Conservation (phyloP, 1,284 basidiomycete genomes). For the Papiliotrema nemorosa region DNA sequence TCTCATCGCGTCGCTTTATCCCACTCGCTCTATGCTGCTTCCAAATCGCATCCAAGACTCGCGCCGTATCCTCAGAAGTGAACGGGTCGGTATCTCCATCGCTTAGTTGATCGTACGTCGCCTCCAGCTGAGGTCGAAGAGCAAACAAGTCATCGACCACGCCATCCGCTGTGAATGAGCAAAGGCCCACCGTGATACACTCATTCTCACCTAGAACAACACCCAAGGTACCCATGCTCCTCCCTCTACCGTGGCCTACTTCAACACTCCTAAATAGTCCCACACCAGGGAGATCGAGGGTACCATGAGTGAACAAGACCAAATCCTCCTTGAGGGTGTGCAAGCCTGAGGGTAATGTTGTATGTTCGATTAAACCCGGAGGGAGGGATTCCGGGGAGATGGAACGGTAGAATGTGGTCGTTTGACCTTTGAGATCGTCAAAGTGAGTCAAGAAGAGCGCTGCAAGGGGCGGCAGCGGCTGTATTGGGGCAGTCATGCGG, state of each 20-base stretch:
- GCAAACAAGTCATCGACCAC: slow-evolving; percentile 18
- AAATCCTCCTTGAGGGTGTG: slow-evolving; percentile 33
- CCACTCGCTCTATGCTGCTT: neutral
- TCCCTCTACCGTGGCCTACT: slow-evolving; percentile 25
- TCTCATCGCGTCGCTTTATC: neutral
- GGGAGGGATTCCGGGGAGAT: slow-evolving; percentile 15
- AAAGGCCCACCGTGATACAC: neutral
- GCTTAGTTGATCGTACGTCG: slow-evolving; percentile 32
- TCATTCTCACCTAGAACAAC: slow-evolving; percentile 32
- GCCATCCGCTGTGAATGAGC: neutral
- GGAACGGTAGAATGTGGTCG: slow-evolving; percentile 30
- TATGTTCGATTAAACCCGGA: slow-evolving; percentile 33
- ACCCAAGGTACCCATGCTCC: slow-evolving; percentile 42
- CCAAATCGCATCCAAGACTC: slow-evolving; percentile 19
- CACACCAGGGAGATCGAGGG: slow-evolving; percentile 16
- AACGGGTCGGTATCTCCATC: slow-evolving; percentile 8
- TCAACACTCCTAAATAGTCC: slow-evolving; percentile 34
- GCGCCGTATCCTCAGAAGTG: slow-evolving; percentile 6
- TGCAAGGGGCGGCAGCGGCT: slow-evolving; percentile 31
- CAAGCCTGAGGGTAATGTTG: slow-evolving; percentile 37
- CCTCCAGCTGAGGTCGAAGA: slow-evolving; percentile 19
- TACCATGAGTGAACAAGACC: slow-evolving; percentile 30
- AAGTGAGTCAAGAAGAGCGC: slow-evolving; percentile 45
- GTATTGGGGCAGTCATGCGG: neutral
- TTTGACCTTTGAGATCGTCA: slow-evolving; percentile 45